phyloP scores from a whole-genome alignment of 73 alveolate genomes.

The Blepharisma japonicum region DNA sequence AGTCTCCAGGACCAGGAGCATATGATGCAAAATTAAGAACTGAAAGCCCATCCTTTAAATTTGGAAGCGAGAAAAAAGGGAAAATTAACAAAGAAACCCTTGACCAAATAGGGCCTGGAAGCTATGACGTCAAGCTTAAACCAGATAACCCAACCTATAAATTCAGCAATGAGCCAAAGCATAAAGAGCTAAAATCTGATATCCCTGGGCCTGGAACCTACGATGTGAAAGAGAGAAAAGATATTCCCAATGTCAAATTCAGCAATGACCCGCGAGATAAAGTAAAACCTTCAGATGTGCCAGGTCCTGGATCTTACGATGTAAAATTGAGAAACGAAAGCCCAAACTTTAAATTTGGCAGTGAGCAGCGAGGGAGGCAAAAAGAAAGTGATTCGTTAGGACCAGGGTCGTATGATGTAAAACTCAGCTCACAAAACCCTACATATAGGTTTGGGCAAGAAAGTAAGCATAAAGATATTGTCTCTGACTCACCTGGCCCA shows the following conservation, averaged over 20 bases:
- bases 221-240: too few relatives aligned
- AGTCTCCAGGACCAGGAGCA: conserved; percentile 20
- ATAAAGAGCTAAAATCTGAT: neutral
- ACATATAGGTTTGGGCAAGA: neutral
- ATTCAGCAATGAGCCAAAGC: neutral
- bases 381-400: neutral
- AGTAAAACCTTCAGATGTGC: neutral
- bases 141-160: neutral
- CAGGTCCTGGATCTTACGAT: conserved; percentile 24
- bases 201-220: conserved; percentile 22
- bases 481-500: conserved; percentile 10
- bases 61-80: neutral
- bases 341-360: neutral
- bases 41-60: neutral
- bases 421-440: neutral
- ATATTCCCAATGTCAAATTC: too few relatives aligned
- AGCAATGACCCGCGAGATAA: too few relatives aligned
- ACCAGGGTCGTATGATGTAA: conserved; percentile 2
- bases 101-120: neutral
- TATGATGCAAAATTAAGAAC: neutral
- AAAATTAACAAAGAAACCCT: neutral
- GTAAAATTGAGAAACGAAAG: neutral
- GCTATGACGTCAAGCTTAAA: neutral
- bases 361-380: neutral
- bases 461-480: too few relatives aligned